phyloP scores from a whole-genome alignment of 345 rosid species.

The Acer yangbiense region DNA sequence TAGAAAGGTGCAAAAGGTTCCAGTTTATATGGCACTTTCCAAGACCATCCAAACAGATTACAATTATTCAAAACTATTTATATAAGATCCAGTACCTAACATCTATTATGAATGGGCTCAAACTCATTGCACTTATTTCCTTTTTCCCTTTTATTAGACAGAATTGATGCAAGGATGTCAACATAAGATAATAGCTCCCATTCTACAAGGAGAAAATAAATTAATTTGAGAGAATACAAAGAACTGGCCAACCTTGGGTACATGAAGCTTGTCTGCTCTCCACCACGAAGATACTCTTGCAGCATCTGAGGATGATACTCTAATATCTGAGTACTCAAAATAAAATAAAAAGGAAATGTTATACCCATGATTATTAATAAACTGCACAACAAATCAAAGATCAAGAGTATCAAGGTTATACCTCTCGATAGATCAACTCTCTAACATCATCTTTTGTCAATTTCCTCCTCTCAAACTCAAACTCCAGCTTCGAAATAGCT shows the following conservation, averaged over 20 bases:
- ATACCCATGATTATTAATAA: slow-evolving; percentile 3
- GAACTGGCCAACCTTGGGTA: slow-evolving; percentile 71
- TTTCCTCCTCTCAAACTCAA: slow-evolving; percentile 98
- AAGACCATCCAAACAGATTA: not conserved
- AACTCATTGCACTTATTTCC: not conserved
- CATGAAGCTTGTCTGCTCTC: slow-evolving; percentile 97
- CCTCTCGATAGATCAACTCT: slow-evolving; percentile 97
- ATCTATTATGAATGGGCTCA: too few relatives aligned
- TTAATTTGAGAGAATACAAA: slow-evolving; percentile 2
- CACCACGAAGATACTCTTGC: slow-evolving; percentile 89
- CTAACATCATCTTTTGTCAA: slow-evolving; percentile 92
- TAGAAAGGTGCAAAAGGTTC: not conserved
- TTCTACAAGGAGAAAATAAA: slow-evolving; percentile 4
- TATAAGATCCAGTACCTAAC: not conserved
- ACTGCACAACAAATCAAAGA: slow-evolving; percentile 14
- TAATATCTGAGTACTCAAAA: slow-evolving; percentile 60
- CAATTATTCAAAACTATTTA: not conserved
- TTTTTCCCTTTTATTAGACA: not conserved
- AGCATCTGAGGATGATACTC: slow-evolving; percentile 99
- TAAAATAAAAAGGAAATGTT: slow-evolving; percentile 13
- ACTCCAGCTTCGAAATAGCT: slow-evolving; percentile 94
- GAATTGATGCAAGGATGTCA: not conserved
- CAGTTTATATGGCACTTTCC: not conserved
- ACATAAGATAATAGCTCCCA: not conserved
- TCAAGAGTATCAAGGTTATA: slow-evolving; percentile 23